Evolutionary conservation across 202 grass and related monocot species (phyloP), one percentile per base, ranked within the genome.

Genomic region (Brachypodium distachyon): DNA sequence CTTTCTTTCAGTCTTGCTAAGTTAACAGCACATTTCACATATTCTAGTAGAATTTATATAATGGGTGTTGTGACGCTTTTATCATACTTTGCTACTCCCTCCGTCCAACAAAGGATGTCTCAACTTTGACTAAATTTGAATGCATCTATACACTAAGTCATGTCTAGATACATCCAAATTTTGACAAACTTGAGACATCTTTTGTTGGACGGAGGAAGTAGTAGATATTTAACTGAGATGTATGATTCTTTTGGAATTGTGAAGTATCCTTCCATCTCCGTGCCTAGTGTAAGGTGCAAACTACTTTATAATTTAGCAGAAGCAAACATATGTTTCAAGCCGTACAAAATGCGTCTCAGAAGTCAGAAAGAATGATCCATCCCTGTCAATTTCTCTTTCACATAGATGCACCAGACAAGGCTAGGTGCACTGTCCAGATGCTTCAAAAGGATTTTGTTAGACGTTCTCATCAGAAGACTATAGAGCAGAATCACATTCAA

Each of bases 301-400:
- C 27, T 47, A 74, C 32, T 73, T 71, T n/a, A 44, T 39, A 70
- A 32, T 53, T 62, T 81, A 87, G 39, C 29, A 38, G 54, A 42
- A 78, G 48, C 7, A 49, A 65, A 34, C 64, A 18, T 28, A 58
- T 82, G 3, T 73, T 73, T 21, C 31, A 58, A 62, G 18, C 12
- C 25, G 21, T 78, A 58, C 23, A 37, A n/a, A 43, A 68, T 86
- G 9, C 51, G 13, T 67, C 29, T 16, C 10, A 72, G n/a, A 72
- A 62, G 38, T 16, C 10, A 72, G n/a, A 72, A 62, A 43, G 9
- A 70, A 58, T 40, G 50, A 64, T 26, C 23, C 39, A 77, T 67
- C 23, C 19, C 63, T 28, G 40, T 67, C 40, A 18, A 51, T 80
- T 67, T 60, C 51, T 42, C 42, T 60, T 78, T 68, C 12, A 32